These are phyloP conservation scores for Cucumis melo DNA, from an alignment of 306 rosid species.

Conservation along the genomic window DNA sequence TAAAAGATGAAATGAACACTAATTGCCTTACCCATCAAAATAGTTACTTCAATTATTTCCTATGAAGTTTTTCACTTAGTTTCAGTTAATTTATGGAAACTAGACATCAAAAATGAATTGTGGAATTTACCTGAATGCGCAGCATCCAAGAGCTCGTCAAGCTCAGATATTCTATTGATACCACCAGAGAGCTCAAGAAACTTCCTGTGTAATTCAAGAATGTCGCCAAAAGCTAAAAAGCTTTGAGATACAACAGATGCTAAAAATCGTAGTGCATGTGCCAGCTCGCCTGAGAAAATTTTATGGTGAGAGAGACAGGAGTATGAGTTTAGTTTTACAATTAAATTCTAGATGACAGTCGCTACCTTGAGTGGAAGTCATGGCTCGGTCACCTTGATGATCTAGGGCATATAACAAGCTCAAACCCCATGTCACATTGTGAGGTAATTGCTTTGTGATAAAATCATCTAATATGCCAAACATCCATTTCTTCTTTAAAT, in stretches of 20 bases:
- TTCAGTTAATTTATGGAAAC: background rate
- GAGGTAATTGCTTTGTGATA: constrained; percentile 92
- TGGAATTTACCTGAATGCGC: constrained; percentile 61
- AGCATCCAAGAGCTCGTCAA: constrained; percentile 79
- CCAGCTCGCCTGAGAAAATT: constrained; percentile 69
- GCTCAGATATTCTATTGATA: constrained; percentile 80
- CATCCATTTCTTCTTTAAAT: constrained; percentile 79
- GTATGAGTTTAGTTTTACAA: background rate
- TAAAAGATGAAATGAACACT: background rate
- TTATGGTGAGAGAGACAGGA: background rate
- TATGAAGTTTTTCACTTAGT: background rate
- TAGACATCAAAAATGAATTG: background rate
- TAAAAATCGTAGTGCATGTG: constrained; percentile 92
- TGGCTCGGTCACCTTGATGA: constrained; percentile 81
- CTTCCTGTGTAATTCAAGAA: constrained; percentile 84
- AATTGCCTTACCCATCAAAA: background rate
- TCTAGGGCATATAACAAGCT: constrained; percentile 90
- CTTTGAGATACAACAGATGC: constrained; percentile 99
- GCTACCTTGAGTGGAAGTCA: constrained; percentile 68
- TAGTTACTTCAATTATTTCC: background rate
- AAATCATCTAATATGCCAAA: constrained; percentile 89
- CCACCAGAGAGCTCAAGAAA: constrained; percentile 89
- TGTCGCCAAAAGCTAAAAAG: constrained; percentile 98
- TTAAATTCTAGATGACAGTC: background rate
- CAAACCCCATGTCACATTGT: constrained; percentile 96